A percentile compares a stretch with the other conserved stretches of the same genome.
Evolutionary conservation across 208 protist genomes (phyloP).

Genomic region (Novymonas esmeraldas): DNA sequence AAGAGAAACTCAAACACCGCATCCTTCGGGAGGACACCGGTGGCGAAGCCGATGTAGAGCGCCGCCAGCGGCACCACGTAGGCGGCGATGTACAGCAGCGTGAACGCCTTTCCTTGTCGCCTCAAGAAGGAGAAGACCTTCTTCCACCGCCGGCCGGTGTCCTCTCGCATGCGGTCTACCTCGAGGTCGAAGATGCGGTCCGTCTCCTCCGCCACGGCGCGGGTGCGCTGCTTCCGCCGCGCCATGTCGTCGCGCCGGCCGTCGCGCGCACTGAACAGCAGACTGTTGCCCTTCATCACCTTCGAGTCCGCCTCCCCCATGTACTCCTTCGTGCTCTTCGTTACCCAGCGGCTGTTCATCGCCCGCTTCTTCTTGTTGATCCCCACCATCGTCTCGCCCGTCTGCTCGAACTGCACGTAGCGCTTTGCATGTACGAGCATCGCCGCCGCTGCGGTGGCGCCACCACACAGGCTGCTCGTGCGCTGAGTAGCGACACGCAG

Average conservation of each 20-base stretch:
- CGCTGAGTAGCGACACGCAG: not conserved
- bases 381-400: constrained; percentile 62
- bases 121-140: constrained; percentile 85
- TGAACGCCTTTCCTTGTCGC: constrained; percentile 77
- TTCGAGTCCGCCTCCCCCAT: constrained; percentile 71
- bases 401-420: constrained; percentile 77
- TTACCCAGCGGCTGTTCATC: constrained; percentile 63
- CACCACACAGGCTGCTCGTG: not conserved
- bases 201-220: constrained; percentile 48
- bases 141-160: constrained; percentile 47
- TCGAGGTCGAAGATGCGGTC: constrained; percentile 70
- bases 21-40: constrained; percentile 71
- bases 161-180: constrained; percentile 75
- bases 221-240: constrained; percentile 20
- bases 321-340: constrained; percentile 90
- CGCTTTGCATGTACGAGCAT: constrained; percentile 21
- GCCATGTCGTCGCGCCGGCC: constrained; percentile 16
- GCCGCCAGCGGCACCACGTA: constrained; percentile 62
- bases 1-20: constrained; percentile 77
- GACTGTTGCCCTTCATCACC: constrained; percentile 17
- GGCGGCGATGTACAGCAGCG: constrained; percentile 50
- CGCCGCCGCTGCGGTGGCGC: not conserved
- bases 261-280: constrained; percentile 39
- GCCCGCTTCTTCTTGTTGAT: constrained; percentile 64
- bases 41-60: constrained; percentile 79